These are phyloP conservation scores for Salix brachista DNA, from an alignment of 345 rosid genomes.

Conservation along the genomic window DNA sequence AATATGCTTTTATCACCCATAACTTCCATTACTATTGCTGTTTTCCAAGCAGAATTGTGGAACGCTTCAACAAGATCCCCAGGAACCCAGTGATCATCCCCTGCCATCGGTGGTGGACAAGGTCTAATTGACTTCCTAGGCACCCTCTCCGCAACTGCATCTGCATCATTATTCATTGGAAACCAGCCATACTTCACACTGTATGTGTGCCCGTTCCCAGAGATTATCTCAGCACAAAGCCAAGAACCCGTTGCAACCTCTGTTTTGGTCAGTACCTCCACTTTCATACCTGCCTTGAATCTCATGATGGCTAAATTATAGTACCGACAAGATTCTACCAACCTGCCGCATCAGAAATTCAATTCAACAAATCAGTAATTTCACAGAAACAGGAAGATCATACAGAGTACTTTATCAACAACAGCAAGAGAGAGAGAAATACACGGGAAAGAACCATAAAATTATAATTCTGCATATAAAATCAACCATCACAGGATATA, in stretches of 20 bases:
- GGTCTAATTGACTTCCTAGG: slow-evolving; percentile 60
- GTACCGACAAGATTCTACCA: background rate
- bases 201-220: slow-evolving; percentile 59
- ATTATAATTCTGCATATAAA: background rate
- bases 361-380: background rate
- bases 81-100: slow-evolving; percentile 35
- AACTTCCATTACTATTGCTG: slow-evolving; percentile 38
- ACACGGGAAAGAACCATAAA: background rate
- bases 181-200: slow-evolving; percentile 33
- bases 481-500: background rate
- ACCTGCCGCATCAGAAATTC: background rate
- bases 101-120: slow-evolving; percentile 36
- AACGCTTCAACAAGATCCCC: slow-evolving; percentile 63
- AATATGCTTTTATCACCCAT: slow-evolving; percentile 20
- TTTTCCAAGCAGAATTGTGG: slow-evolving; percentile 49
- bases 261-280: slow-evolving; percentile 52
- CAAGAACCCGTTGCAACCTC: slow-evolving; percentile 49
- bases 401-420: background rate
- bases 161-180: background rate
- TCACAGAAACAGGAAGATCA: background rate
- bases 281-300: slow-evolving; percentile 52
- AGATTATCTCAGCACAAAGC: slow-evolving; percentile 51
- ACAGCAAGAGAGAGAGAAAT: background rate
- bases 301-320: slow-evolving; percentile 36
- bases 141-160: slow-evolving; percentile 39